Percentiles rank a stretch among this genome's conserved stretches.
Conservation (phyloP, 139 green algal genomes). For the Chlamydomonas asymmetrica region DNA sequence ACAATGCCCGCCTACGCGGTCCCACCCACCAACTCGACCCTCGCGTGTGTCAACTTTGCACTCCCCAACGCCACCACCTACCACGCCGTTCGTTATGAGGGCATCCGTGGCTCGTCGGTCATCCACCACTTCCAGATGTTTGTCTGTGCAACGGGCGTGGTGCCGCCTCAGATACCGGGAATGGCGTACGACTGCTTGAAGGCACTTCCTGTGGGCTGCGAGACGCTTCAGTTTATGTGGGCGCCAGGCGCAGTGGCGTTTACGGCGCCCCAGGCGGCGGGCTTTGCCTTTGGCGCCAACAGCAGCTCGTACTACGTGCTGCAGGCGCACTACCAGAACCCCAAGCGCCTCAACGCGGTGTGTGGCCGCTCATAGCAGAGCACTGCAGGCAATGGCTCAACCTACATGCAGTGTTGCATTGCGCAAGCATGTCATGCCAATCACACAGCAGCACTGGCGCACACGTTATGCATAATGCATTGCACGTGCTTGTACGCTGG, state of each 20-base stretch:
- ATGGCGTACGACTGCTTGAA: slow-evolving; percentile 1
- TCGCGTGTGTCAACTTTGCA: slow-evolving; percentile 9
- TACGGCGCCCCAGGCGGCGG: slow-evolving; percentile 9
- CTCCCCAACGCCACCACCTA: slow-evolving; percentile 11
- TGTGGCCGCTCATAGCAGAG: too few species aligned
- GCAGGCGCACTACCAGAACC: slow-evolving; percentile 21
- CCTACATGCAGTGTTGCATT: too few species aligned
- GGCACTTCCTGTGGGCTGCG: slow-evolving; percentile 9
- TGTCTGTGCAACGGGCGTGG: slow-evolving; percentile 2
- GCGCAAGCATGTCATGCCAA: too few species aligned
- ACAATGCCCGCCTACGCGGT: slow-evolving; percentile 6
- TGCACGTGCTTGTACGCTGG: too few species aligned
- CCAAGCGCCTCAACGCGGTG: not conserved
- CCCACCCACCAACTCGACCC: not conserved
- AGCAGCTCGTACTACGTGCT: not conserved
- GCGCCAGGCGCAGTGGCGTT: not conserved
- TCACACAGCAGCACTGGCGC: too few species aligned
- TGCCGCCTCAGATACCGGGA: too few species aligned
- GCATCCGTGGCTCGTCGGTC: slow-evolving; percentile 4
- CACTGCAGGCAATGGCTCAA: too few species aligned
- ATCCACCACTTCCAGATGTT: slow-evolving; percentile 1
- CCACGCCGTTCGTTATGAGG: slow-evolving; percentile 5
- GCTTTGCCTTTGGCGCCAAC: slow-evolving; percentile 8
- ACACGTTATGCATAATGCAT: too few species aligned
- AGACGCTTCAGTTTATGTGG: slow-evolving; percentile 18